Evolutionary conservation across 2,329 filamentous ascomycete species (phyloP), one percentile per base, ranked within the genome.

Genomic region (Pseudocercospora fuligena): DNA sequence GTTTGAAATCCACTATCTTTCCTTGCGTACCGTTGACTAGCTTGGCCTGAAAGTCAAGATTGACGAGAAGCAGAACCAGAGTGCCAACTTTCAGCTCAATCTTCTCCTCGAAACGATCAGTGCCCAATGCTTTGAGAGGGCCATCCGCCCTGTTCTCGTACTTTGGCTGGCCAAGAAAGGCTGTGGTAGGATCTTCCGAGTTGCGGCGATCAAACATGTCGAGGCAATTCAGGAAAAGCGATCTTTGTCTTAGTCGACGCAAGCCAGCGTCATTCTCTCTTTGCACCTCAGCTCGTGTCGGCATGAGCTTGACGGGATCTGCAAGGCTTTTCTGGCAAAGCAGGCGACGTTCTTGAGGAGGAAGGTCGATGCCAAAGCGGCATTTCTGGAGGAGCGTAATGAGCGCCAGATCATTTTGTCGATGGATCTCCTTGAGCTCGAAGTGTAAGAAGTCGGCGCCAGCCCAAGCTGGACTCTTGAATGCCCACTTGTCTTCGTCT

Each of bases 401-500:
- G 71, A 89, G 89, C 0, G 69, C 70, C 36, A 73, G 62, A 66
- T 89, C 87, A 4, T 71, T 82, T 66, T 90, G 87, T 3, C 88
- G 82, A 69, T 88, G 85, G 2, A 89, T 85, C 3, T 82, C 78
- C 1, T 77, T 82, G 0, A 90, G 79, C 8, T 86, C 79, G 0
- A 88, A 77, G 62, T 86, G 80, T 1, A 72, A 73, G 69, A 90
- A 89, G 1, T 83, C 69, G 66, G 85, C 85, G 53, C 83, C 78
- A 14, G 76, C 63, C 88, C 88, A 90, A 0, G 82, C 82, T 1
- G 76, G 63, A 69, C 85, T 87, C 19, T 80, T 78, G 69, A 90
- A 90, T 0, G 87, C 87, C 85, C 86, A 90, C 69, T 87, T 88
- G 8, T 89, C 83, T 19, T 73, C 75, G 23, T 67, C 65, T n/a